Evolutionary conservation across 768 basidiomycete genomes (phyloP).

Genomic region (Suillus lakei): DNA sequence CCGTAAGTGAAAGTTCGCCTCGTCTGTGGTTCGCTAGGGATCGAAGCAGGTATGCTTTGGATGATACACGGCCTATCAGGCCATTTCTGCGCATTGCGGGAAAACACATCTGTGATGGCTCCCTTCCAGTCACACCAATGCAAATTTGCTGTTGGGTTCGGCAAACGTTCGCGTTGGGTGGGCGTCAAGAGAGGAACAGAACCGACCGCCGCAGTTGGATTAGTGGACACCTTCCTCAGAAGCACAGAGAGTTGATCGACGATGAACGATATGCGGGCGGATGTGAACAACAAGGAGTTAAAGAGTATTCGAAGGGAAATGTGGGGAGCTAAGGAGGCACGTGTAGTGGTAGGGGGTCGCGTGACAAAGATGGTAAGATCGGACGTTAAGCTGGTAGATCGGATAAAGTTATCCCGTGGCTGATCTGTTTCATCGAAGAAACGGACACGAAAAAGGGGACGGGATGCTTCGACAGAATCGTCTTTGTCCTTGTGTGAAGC

Average conservation of each 20-base stretch:
- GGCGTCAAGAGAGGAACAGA: constrained; percentile 81
- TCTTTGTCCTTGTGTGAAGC: constrained; percentile 71
- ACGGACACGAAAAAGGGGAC: constrained; percentile 89
- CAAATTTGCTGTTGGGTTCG: constrained; percentile 84
- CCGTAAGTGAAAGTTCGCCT: constrained; percentile 74
- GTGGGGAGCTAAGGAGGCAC: constrained; percentile 70
- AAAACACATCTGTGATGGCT: constrained; percentile 95
- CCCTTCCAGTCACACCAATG: constrained; percentile 99
- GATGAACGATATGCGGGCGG: constrained; percentile 73
- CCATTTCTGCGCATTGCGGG: constrained; percentile 76
- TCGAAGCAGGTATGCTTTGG: constrained; percentile 61
- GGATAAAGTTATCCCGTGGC: constrained; percentile 73
- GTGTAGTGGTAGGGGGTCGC: constrained; percentile 66
- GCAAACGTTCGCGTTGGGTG: constrained; percentile 69
- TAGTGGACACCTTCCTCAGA: constrained; percentile 68
- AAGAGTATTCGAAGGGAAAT: constrained; percentile 87
- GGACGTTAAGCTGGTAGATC: constrained; percentile 82
- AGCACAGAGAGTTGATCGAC: constrained; percentile 86
- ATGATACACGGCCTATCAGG: constrained; percentile 91
- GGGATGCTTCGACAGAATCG: constrained; percentile 51
- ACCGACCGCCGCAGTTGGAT: constrained; percentile 74
- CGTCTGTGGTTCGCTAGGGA: constrained; percentile 49
- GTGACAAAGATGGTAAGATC: constrained; percentile 92
- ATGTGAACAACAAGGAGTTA: constrained; percentile 93
- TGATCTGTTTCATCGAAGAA: constrained; percentile 93